phyloP scores from a whole-genome alignment of 192 early-diverging fungal genomes.

The Podila minutissima region DNA sequence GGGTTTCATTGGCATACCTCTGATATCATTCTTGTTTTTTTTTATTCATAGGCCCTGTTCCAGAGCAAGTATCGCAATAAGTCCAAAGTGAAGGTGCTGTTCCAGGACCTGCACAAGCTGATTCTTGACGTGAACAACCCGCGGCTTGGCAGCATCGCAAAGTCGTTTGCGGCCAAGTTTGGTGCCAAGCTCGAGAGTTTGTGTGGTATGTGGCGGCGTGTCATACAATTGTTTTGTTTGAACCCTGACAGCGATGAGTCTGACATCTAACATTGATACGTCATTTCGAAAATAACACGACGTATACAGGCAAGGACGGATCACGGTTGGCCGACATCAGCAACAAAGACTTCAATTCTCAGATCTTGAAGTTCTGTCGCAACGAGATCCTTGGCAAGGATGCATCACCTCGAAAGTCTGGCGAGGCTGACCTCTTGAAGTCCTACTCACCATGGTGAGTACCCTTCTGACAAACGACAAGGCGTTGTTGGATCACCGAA shows the following conservation, averaged over 20 bases:
- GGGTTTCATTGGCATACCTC: background rate
- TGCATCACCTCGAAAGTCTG: constrained; percentile 20
- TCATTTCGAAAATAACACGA: too few species aligned
- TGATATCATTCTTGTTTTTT: background rate
- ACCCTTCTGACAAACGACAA: constrained; percentile 30
- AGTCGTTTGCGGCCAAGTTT: constrained; percentile 45
- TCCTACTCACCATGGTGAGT: constrained; percentile 76
- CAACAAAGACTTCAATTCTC: constrained; percentile 50
- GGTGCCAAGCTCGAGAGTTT: constrained; percentile 49
- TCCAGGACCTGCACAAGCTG: constrained; percentile 62
- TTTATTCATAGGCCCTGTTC: constrained; percentile 14
- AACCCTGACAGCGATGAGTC: background rate
- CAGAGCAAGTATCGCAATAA: constrained; percentile 27
- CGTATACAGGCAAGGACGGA: constrained; percentile 60
- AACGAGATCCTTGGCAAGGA: constrained; percentile 55
- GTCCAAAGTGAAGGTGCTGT: constrained; percentile 52
- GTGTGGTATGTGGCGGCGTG: constrained; percentile 38
- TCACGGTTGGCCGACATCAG: constrained; percentile 53
- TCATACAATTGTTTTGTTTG: background rate
- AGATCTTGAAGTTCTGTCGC: constrained; percentile 57
- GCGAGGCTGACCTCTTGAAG: constrained; percentile 59
- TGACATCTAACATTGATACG: background rate
- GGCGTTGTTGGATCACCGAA: background rate
- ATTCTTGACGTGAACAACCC: constrained; percentile 55
- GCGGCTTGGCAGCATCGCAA: constrained; percentile 42